Conservation (phyloP, 805 yeast genomes). For the Yarrowia sp. region DNA sequence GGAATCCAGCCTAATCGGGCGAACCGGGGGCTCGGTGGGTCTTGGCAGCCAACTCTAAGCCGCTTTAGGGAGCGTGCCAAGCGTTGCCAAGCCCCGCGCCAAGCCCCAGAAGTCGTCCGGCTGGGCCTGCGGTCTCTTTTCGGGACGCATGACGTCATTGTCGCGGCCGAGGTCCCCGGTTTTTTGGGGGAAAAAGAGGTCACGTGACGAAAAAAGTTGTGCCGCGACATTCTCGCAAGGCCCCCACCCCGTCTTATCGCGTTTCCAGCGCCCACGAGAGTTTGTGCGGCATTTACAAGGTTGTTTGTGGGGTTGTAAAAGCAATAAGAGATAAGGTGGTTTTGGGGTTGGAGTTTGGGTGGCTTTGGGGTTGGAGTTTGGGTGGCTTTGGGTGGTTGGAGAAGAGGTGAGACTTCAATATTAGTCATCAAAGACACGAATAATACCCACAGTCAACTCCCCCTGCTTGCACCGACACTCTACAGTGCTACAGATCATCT, state of each 20-base stretch:
- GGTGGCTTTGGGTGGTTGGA: too few species aligned
- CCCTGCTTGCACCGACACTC: too few species aligned
- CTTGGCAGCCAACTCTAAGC: neutral
- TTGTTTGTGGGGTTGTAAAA: neutral
- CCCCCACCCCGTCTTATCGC: neutral
- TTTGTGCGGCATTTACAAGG: constrained; percentile 11
- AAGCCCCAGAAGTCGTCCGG: too few species aligned
- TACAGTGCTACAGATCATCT: too few species aligned
- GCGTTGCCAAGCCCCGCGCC: constrained; percentile 16
- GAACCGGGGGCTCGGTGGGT: neutral
- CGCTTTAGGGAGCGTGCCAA: constrained; percentile 2
- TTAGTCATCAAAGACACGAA: too few species aligned
- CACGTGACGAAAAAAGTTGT: too few species aligned
- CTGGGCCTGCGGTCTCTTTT: too few species aligned
- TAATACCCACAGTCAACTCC: too few species aligned
- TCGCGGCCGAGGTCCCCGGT: too few species aligned
- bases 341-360: neutral
- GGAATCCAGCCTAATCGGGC: neutral
- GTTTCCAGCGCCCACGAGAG: neutral
- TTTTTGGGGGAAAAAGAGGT: neutral
- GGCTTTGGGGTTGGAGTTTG: too few species aligned
- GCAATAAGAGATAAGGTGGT: neutral
- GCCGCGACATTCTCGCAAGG: too few species aligned
- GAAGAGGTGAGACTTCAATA: too few species aligned
- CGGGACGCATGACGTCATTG: neutral